Conservation (phyloP, 495 filamentous ascomycete genomes). For the Sordaria brevicollis region DNA sequence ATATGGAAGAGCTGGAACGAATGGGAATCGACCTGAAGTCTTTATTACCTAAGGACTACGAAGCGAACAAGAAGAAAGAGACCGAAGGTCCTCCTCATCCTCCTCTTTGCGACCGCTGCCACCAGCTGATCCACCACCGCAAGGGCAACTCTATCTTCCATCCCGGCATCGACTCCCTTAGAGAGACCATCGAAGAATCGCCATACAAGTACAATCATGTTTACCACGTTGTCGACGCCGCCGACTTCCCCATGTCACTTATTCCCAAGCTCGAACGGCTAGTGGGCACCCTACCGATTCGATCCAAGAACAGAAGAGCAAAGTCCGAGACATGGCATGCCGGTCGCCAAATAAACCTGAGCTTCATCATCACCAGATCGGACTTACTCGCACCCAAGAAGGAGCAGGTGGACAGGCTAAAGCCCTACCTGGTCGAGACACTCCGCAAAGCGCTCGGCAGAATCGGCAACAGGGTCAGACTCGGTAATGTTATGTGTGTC, state of each 20-base stretch:
- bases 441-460: slow-evolving; percentile 62
- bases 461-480: slow-evolving; percentile 48
- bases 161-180: slow-evolving; percentile 66
- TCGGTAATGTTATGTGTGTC: slow-evolving; percentile 78
- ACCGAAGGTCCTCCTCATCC: neutral
- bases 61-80: neutral
- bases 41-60: slow-evolving; percentile 8
- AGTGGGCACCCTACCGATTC: slow-evolving; percentile 52
- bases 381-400: slow-evolving; percentile 77
- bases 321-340: slow-evolving; percentile 49
- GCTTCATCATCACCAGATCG: slow-evolving; percentile 81
- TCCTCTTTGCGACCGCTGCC: slow-evolving; percentile 78
- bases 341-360: slow-evolving; percentile 57
- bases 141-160: slow-evolving; percentile 59
- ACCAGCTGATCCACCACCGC: slow-evolving; percentile 65
- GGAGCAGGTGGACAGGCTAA: slow-evolving; percentile 67
- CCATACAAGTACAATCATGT: slow-evolving; percentile 83
- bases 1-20: slow-evolving; percentile 29
- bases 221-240: slow-evolving; percentile 96
- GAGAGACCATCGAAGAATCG: slow-evolving; percentile 72
- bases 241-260: slow-evolving; percentile 91
- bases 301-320: slow-evolving; percentile 67
- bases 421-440: slow-evolving; percentile 67
- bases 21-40: slow-evolving; percentile 31
- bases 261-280: slow-evolving; percentile 46